Evolutionary conservation across 176 grass and related monocot species (phyloP).

Genomic region (Lolium rigidum): DNA sequence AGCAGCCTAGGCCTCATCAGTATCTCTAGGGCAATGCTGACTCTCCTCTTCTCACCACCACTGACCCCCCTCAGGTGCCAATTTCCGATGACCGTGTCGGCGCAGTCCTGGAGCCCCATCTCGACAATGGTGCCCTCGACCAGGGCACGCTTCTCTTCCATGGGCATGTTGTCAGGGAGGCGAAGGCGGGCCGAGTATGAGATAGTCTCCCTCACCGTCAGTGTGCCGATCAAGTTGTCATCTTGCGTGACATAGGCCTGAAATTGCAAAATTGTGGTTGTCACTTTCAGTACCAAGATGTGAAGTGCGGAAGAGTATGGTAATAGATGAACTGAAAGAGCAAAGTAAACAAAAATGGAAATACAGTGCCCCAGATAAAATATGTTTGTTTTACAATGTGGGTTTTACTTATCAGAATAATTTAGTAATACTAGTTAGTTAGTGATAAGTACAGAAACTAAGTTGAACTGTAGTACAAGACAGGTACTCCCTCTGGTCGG

Average conservation of each 20-base stretch:
- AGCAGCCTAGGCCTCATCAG: constrained; percentile 93
- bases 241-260: constrained; percentile 97
- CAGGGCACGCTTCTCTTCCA: constrained; percentile 82
- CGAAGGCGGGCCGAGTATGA: constrained; percentile 85
- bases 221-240: constrained; percentile 91
- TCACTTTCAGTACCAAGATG: not conserved
- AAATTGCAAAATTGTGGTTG: not conserved
- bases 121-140: constrained; percentile 92
- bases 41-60: constrained; percentile 94
- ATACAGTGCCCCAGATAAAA: not conserved
- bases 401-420: not conserved
- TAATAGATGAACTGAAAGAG: not conserved
- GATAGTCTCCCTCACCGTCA: constrained; percentile 94
- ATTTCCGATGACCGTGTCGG: constrained; percentile 87
- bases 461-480: not conserved
- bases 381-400: not conserved
- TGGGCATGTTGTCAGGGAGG: constrained; percentile 86
- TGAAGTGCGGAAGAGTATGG: not conserved
- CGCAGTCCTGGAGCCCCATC: constrained; percentile 99
- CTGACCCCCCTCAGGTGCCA: constrained; percentile 95
- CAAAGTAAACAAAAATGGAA: not conserved
- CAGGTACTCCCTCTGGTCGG: not conserved
- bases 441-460: constrained; percentile 1
- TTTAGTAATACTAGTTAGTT: not conserved
- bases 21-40: constrained; percentile 97